Base-by-base conservation (phyloP, 2,329 filamentous ascomycete species). In the Cladosporium sp. region DNA sequence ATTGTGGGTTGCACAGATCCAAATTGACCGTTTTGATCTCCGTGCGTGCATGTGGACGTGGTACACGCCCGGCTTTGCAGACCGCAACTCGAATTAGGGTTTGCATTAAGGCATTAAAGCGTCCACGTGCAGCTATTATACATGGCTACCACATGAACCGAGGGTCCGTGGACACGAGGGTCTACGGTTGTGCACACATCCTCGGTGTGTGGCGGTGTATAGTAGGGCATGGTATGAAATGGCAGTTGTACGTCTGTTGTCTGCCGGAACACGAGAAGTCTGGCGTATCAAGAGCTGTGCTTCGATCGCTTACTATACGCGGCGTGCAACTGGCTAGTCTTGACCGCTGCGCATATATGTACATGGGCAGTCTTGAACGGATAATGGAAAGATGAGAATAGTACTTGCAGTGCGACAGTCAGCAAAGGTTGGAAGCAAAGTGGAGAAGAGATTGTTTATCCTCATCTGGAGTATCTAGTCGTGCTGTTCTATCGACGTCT, bases 401-500 rank as follows among this genome's bases (percentile, higher is more conserved):
- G 38, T n/a, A n/a, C 7, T 44, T 10, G 38, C 7, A 44, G 38
- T 6, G 18, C n/a, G 12, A 47, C n/a, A 47, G 41, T 10, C 21
- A 21, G n/a, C n/a, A 15, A 47, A 24, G 4, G 3, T 5, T 21
- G 3, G 8, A 12, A 47, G 18, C 3, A 47, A 21, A 11, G n/a
- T 47, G 41, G 41, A 47, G 41, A 47, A 47, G 41, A 21, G n/a
- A 47, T 47, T 47, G 8, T 47, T 47, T 21, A 3, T 47, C n/a
- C 41, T 47, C n/a, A 5, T 21, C n/a, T 47, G 41, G 38, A 24
- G n/a, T 47, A 44, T 47, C 41, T 47, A 47, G 41, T 47, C 41
- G 41, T 47, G 41, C 41, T 47, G 41, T 47, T n/a, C n/a, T 47
- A 47, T 47, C 41, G 41, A 47, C 41, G n/a, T 47, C n/a, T 47